Conservation (phyloP, 225 moss, liverwort and hornwort species). For the Thuidium tamariscinum region DNA sequence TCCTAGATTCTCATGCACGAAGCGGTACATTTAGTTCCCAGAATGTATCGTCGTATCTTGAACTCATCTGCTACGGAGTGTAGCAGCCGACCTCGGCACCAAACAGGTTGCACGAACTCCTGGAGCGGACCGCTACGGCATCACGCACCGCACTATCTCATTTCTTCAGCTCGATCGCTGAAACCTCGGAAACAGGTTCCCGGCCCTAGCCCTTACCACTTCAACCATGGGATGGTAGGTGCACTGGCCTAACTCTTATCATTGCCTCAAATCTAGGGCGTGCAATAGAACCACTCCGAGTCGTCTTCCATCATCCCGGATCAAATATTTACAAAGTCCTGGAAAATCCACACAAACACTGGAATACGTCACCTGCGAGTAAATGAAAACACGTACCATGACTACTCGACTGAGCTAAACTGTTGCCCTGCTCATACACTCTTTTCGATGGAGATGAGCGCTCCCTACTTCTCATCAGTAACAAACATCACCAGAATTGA, state of each 20-base stretch:
- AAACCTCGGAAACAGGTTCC: neutral
- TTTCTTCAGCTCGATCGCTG: constrained; percentile 16
- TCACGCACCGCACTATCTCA: constrained; percentile 27
- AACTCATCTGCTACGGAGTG: neutral
- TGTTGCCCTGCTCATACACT: neutral
- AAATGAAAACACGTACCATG: neutral
- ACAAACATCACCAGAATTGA: neutral
- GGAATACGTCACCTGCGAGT: neutral
- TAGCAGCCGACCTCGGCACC: neutral
- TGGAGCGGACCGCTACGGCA: constrained; percentile 4
- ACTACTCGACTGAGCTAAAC: neutral
- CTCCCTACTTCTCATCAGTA: neutral
- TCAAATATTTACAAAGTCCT: constrained; percentile 10
- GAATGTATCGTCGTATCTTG: neutral
- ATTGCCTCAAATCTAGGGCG: constrained; percentile 17
- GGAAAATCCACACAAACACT: neutral
- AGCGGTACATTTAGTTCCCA: neutral
- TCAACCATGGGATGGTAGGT: neutral
- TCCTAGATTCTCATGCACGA: neutral
- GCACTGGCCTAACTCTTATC: constrained; percentile 6
- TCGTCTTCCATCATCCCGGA: constrained; percentile 22
- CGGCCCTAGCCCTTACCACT: constrained; percentile 1
- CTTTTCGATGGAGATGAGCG: neutral
- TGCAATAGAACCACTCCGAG: constrained; percentile 23
- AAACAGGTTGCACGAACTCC: neutral